A percentile compares a stretch with the other conserved stretches of the same genome.
These are phyloP conservation scores for Metschnikowia aberdeeniae DNA, from an alignment of 805 yeast species.

Conservation along the genomic window DNA sequence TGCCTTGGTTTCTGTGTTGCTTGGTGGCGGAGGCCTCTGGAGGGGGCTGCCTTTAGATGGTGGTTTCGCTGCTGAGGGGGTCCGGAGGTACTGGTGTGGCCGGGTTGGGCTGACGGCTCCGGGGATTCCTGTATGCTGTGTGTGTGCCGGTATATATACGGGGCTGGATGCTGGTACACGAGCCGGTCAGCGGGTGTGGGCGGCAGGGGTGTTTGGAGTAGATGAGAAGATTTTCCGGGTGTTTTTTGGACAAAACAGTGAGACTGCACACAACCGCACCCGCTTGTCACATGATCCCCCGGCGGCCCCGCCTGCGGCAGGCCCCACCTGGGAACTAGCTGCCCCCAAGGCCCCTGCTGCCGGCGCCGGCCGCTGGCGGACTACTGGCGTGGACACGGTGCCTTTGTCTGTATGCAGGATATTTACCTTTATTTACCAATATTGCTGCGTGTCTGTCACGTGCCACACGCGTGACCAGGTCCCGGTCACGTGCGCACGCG, in stretches of 20 bases:
- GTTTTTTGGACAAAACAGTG: conserved; percentile 16
- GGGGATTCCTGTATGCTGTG: no score
- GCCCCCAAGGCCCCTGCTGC: no score
- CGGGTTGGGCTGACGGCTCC: no score
- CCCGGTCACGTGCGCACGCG: not conserved
- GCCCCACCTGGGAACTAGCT: no score
- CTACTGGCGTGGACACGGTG: not conserved
- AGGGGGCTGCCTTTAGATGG: no score
- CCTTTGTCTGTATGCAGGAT: not conserved
- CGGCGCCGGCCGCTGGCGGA: no score
- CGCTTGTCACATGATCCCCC: not conserved
- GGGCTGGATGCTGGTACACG: not conserved
- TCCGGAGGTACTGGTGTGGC: no score
- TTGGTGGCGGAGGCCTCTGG: no score
- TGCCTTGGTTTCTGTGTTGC: no score
- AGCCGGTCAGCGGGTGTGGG: not conserved
- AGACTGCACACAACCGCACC: conserved; percentile 12
- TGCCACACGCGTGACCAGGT: not conserved
- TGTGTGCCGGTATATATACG: not conserved
- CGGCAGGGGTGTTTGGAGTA: not conserved
- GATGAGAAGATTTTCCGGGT: conserved; percentile 18
- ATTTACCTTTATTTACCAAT: conserved; percentile 3
- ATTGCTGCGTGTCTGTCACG: conserved; percentile 3
- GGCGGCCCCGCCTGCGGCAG: no score
- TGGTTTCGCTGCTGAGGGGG: no score